Evolutionary conservation across 2,329 filamentous ascomycete genomes (phyloP).

Genomic region (Apiospora phragmitis): DNA sequence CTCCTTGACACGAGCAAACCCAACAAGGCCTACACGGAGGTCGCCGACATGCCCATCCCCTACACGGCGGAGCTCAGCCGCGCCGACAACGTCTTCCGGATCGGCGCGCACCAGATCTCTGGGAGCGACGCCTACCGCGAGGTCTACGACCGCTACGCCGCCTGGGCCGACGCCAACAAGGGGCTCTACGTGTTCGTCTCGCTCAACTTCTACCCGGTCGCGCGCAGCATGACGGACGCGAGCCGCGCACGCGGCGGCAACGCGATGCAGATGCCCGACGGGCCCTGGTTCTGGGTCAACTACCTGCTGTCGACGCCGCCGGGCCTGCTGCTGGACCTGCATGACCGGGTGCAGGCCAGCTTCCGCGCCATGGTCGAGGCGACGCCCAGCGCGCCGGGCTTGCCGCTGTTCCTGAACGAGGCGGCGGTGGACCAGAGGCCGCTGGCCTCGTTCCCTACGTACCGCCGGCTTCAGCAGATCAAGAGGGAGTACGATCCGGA

Average conservation of each 20-base stretch:
- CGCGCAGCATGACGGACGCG: slow-evolving; percentile 31
- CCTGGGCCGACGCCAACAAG: slow-evolving; percentile 32
- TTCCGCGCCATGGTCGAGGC: slow-evolving; percentile 30
- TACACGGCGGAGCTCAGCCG: slow-evolving; percentile 28
- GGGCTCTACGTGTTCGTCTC: slow-evolving; percentile 26
- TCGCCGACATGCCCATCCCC: slow-evolving; percentile 35
- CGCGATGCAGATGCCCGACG: slow-evolving; percentile 36
- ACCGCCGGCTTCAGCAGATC: slow-evolving; percentile 32
- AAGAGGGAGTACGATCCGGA: slow-evolving; percentile 42
- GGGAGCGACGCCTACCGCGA: slow-evolving; percentile 18
- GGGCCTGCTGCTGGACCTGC: slow-evolving; percentile 23
- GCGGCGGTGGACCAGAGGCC: slow-evolving; percentile 27
- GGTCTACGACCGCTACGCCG: slow-evolving; percentile 27
- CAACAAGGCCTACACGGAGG: slow-evolving; percentile 31
- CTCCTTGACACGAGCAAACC: slow-evolving; percentile 28
- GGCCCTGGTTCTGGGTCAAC: slow-evolving; percentile 33
- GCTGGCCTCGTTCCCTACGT: slow-evolving; percentile 31
- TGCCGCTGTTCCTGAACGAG: slow-evolving; percentile 33
- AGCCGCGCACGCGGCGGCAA: slow-evolving; percentile 33
- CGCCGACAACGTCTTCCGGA: slow-evolving; percentile 35
- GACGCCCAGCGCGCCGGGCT: slow-evolving; percentile 26
- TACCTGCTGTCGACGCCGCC: slow-evolving; percentile 29
- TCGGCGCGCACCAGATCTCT: slow-evolving; percentile 30
- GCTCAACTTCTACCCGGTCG: slow-evolving; percentile 31
- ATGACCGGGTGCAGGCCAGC: slow-evolving; percentile 29